phyloP scores from a whole-genome alignment of 331 rosid species.

The Acacia concinna region DNA sequence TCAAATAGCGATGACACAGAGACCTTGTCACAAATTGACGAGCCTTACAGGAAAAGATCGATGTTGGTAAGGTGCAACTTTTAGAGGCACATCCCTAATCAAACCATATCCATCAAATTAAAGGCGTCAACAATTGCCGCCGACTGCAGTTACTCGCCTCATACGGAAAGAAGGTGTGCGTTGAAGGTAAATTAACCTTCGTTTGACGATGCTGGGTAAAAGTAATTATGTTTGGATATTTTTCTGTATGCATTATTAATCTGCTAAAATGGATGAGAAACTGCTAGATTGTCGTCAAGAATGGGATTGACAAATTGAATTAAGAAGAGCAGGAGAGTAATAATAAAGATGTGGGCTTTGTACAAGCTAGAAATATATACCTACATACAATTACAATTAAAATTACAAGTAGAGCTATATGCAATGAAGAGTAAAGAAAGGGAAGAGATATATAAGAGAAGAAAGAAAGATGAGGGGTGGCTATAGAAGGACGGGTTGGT shows the following conservation, averaged over 20 bases:
- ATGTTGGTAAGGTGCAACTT: conserved; percentile 38
- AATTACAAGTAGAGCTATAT: neutral
- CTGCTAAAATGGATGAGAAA: neutral
- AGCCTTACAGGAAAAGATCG: conserved; percentile 6
- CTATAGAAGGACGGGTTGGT: neutral
- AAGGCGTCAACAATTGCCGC: neutral
- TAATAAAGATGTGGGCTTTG: neutral
- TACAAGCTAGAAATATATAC: neutral
- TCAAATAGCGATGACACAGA: conserved; percentile 32
- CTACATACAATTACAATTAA: too few species aligned
- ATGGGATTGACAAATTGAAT: neutral
- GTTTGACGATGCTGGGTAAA: neutral
- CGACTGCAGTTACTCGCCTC: conserved; percentile 2
- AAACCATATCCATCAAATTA: conserved; percentile 16
- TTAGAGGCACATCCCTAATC: conserved; percentile 29
- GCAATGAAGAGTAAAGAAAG: neutral
- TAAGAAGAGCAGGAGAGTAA: conserved; percentile 21
- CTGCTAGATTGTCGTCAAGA: neutral
- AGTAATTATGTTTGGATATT: neutral
- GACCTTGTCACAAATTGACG: conserved; percentile 24
- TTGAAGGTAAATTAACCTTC: neutral
- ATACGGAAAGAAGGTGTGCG: neutral
- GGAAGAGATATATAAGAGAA: too few species aligned
- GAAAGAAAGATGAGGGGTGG: neutral
- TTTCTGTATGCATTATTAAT: too few species aligned